These are phyloP conservation scores for Kuraishia capsulata DNA, from an alignment of 805 yeast species.

Conservation along the genomic window DNA sequence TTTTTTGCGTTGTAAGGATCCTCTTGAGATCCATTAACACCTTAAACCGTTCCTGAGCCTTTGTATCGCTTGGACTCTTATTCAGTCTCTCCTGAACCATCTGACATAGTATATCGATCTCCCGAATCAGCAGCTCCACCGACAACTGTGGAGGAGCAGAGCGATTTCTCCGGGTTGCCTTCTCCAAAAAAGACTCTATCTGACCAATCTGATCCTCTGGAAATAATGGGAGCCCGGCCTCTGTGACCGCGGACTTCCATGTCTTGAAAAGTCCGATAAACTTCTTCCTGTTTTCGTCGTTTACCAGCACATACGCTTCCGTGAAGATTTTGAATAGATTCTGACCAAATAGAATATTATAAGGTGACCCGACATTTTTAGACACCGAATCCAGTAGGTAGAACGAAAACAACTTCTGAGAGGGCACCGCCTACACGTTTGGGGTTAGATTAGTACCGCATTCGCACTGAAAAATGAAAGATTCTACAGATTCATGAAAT, in stretches of 20 bases:
- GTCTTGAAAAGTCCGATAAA: conserved; percentile 74
- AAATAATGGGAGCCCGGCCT: conserved; percentile 63
- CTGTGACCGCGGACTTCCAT: conserved; percentile 68
- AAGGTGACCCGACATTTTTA: conserved; percentile 86
- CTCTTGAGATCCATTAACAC: conserved; percentile 34
- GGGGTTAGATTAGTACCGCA: conserved; percentile 3
- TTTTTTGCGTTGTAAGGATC: conserved; percentile 22
- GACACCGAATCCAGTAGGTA: conserved; percentile 87
- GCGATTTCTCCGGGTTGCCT: conserved; percentile 37
- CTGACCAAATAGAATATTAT: conserved; percentile 67
- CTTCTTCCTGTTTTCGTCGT: conserved; percentile 64
- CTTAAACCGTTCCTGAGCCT: conserved; percentile 31
- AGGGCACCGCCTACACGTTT: conserved; percentile 53
- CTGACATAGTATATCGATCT: conserved; percentile 28
- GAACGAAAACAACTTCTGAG: conserved; percentile 74
- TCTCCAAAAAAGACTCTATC: conserved; percentile 66
- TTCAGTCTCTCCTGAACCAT: conserved; percentile 31
- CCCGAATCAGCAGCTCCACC: conserved; percentile 13
- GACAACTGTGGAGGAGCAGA: conserved; percentile 8
- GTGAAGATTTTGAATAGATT: conserved; percentile 64
- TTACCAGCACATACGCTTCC: conserved; percentile 69
- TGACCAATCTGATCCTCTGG: conserved; percentile 57
- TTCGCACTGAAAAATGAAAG: no score
- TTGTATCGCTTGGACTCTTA: conserved; percentile 25
- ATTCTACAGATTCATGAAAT: background rate